phyloP scores from a whole-genome alignment of 2,329 filamentous ascomycete species.

The Ilyonectria robusta region DNA sequence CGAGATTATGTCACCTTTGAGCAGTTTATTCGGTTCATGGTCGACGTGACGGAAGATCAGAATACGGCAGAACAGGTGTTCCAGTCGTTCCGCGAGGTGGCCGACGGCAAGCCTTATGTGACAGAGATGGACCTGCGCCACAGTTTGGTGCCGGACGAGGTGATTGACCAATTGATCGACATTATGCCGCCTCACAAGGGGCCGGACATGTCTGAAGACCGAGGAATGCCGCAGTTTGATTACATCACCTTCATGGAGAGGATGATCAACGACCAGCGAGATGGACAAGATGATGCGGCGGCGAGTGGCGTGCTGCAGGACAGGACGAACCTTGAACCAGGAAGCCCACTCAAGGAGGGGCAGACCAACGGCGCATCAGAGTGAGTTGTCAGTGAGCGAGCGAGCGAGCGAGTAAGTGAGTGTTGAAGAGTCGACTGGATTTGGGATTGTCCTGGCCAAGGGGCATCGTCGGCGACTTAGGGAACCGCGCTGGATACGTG shows the following conservation, averaged over 20 bases:
- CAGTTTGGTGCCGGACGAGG: constrained; percentile 94
- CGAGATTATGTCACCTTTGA: constrained; percentile 91
- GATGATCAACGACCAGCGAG: constrained; percentile 69
- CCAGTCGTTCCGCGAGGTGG: constrained; percentile 97
- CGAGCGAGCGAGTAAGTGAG: constrained; percentile 18
- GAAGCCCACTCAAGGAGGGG: constrained; percentile 51
- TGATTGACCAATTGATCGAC: constrained; percentile 91
- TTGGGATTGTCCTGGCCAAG: constrained; percentile 17
- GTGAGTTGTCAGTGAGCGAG: constrained; percentile 20
- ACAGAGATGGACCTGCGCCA: constrained; percentile 97
- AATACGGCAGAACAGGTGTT: constrained; percentile 99
- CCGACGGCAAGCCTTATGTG: constrained; percentile 98
- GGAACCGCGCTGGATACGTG: constrained; percentile 23
- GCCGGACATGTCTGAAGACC: constrained; percentile 87
- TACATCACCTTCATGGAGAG: constrained; percentile 98
- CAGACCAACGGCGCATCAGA: constrained; percentile 53
- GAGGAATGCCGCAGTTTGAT: constrained; percentile 89
- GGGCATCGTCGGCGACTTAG: constrained; percentile 19
- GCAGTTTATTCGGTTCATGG: constrained; percentile 99
- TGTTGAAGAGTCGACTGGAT: not conserved
- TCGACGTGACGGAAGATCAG: constrained; percentile 98
- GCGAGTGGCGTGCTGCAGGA: constrained; percentile 52
- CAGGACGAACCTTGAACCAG: constrained; percentile 49
- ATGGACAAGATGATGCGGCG: constrained; percentile 45
- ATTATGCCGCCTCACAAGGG: constrained; percentile 89